phyloP scores from a whole-genome alignment of 2,329 filamentous ascomycete genomes.

The Clonostachys rosea region DNA sequence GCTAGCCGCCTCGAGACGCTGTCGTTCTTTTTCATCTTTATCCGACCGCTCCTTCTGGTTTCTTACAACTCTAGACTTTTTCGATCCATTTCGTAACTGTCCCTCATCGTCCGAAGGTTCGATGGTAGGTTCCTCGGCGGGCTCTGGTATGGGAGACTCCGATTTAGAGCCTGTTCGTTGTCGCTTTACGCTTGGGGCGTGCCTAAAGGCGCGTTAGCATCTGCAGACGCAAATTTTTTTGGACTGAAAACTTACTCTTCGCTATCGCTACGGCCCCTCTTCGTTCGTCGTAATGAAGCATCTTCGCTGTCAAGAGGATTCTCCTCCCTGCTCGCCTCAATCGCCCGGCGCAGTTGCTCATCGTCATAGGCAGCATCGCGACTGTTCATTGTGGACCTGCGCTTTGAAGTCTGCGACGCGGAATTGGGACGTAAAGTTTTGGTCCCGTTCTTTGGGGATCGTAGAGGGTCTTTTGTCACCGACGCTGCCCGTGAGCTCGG shows the following conservation, averaged over 20 bases:
- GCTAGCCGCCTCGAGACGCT: conserved; percentile 68
- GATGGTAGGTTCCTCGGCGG: conserved; percentile 42
- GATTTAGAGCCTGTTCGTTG: conserved; percentile 79
- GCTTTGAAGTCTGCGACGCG: conserved; percentile 61
- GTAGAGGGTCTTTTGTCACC: conserved; percentile 56
- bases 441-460: conserved; percentile 46
- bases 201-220: conserved; percentile 40
- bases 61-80: conserved; percentile 57
- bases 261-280: conserved; percentile 84
- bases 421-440: conserved; percentile 51
- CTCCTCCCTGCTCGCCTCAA: conserved; percentile 92
- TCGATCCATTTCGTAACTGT: conserved; percentile 43
- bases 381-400: conserved; percentile 96
- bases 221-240: conserved; percentile 12
- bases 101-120: conserved; percentile 72
- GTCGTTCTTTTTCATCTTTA: conserved; percentile 70
- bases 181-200: conserved; percentile 68
- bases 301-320: conserved; percentile 45
- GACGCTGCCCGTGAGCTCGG: conserved; percentile 60
- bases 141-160: conserved; percentile 45
- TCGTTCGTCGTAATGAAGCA: conserved; percentile 60
- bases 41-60: conserved; percentile 60
- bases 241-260: conserved; percentile 70
- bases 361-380: conserved; percentile 93
- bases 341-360: conserved; percentile 79